These are phyloP conservation scores for Coemansia sp. DNA, from an alignment of 371 early-diverging fungal species.

Conservation along the genomic window DNA sequence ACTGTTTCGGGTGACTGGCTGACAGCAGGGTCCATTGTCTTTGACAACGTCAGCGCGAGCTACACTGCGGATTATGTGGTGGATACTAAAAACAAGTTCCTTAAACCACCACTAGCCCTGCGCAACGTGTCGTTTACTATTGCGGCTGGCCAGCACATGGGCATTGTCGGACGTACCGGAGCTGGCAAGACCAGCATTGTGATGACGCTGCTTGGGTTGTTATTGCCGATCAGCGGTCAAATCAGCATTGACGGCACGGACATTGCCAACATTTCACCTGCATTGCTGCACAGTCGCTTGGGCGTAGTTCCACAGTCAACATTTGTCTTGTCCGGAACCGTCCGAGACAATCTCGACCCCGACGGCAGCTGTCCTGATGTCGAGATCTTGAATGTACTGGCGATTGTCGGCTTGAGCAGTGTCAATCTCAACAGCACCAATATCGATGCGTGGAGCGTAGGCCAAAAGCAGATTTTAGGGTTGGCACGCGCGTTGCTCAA, in stretches of 20 bases:
- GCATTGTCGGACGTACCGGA: slow-evolving; percentile 90
- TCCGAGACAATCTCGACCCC: slow-evolving; percentile 78
- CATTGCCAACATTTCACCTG: slow-evolving; percentile 66
- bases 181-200: slow-evolving; percentile 87
- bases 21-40: slow-evolving; percentile 56
- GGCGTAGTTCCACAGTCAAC: slow-evolving; percentile 95
- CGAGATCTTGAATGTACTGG: slow-evolving; percentile 42
- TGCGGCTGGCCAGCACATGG: slow-evolving; percentile 74
- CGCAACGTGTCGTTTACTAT: slow-evolving; percentile 65
- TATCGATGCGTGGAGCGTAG: slow-evolving; percentile 58
- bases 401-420: slow-evolving; percentile 64
- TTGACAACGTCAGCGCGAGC: slow-evolving; percentile 21
- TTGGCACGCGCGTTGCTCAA: slow-evolving; percentile 62
- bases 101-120: slow-evolving; percentile 52
- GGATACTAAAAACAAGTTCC: neutral
- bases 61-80: slow-evolving; percentile 51
- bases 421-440: slow-evolving; percentile 47
- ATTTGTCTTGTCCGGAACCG: slow-evolving; percentile 77
- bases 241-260: slow-evolving; percentile 78
- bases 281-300: slow-evolving; percentile 64
- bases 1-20: slow-evolving; percentile 54
- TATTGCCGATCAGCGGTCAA: slow-evolving; percentile 65
- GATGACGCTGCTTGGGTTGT: slow-evolving; percentile 80
- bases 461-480: slow-evolving; percentile 68
- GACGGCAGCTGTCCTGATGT: slow-evolving; percentile 63